These are phyloP conservation scores for Tremella mesenterica DNA, from an alignment of 768 basidiomycete species.

Conservation along the genomic window DNA sequence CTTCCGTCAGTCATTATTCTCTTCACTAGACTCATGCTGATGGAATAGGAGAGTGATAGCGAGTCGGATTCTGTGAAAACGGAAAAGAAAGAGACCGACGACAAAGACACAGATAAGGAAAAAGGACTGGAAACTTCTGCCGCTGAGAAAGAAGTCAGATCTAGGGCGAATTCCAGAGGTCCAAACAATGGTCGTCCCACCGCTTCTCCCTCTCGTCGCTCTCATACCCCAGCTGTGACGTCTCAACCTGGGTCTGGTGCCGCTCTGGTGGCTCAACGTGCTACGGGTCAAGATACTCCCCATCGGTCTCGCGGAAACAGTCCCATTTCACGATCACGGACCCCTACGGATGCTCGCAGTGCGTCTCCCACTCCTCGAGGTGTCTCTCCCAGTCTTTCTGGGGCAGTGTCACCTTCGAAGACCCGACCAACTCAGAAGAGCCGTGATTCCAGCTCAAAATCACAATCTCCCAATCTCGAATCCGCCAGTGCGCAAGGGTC, in stretches of 20 bases:
- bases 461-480: neutral
- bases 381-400: neutral
- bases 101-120: neutral
- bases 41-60: slow-evolving; percentile 1
- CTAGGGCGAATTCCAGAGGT: neutral
- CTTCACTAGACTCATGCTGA: neutral
- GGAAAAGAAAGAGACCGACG: slow-evolving; percentile 5
- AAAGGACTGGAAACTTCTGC: neutral
- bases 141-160: neutral
- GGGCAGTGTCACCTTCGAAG: neutral
- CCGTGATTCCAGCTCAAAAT: neutral
- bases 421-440: neutral
- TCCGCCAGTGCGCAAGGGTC: too few relatives aligned
- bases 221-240: slow-evolving; percentile 20
- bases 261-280: slow-evolving; percentile 30
- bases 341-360: slow-evolving; percentile 15
- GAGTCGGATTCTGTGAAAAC: slow-evolving; percentile 18
- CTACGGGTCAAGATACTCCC: slow-evolving; percentile 23
- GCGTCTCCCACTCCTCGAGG: neutral
- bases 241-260: slow-evolving; percentile 34
- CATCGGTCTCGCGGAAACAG: slow-evolving; percentile 11
- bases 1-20: slow-evolving; percentile 8
- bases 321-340: slow-evolving; percentile 13
- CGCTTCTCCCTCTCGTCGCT: slow-evolving; percentile 1
- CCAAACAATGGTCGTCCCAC: slow-evolving; percentile 2